phyloP scores from a whole-genome alignment of 352 stramenopile genomes.

The Halophytophthora batemanensis region DNA sequence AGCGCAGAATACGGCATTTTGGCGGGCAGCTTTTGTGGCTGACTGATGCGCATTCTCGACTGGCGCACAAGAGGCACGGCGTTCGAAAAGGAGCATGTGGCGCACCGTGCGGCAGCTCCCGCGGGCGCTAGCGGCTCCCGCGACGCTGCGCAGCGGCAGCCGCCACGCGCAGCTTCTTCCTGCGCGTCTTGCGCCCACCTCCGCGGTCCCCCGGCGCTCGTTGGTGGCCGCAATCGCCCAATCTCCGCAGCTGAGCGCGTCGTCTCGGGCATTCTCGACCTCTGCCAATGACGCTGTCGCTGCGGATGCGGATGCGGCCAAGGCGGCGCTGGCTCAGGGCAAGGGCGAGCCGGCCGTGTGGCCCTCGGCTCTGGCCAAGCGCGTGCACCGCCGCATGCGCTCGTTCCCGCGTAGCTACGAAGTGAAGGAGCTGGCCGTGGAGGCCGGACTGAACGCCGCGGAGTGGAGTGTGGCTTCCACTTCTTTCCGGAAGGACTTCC shows the following conservation, averaged over 20 bases:
- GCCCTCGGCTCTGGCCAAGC: conserved; percentile 36
- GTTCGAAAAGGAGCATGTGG: neutral
- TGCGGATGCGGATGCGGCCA: neutral
- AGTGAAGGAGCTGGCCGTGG: conserved; percentile 56
- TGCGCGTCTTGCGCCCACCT: neutral
- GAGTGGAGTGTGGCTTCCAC: conserved; percentile 58
- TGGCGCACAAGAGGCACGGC: neutral
- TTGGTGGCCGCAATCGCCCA: neutral
- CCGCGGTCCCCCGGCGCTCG: neutral
- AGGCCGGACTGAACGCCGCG: conserved; percentile 58
- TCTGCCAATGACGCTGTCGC: neutral
- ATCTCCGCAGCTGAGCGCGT: neutral
- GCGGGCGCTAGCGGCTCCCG: neutral
- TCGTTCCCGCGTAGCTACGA: conserved; percentile 75
- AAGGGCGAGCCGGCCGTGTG: conserved; percentile 14
- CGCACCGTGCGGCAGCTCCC: neutral
- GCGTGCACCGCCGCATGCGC: conserved; percentile 41
- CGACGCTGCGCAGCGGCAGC: neutral
- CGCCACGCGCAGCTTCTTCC: neutral
- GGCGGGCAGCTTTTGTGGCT: too few relatives aligned
- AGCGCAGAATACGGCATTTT: too few relatives aligned
- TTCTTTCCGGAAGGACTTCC: conserved; percentile 63
- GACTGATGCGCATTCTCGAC: too few relatives aligned
- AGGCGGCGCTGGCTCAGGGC: neutral
- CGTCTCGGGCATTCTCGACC: neutral